phyloP scores from a whole-genome alignment of 2,329 filamentous ascomycete species.

The Microsporum ferrugineum region DNA sequence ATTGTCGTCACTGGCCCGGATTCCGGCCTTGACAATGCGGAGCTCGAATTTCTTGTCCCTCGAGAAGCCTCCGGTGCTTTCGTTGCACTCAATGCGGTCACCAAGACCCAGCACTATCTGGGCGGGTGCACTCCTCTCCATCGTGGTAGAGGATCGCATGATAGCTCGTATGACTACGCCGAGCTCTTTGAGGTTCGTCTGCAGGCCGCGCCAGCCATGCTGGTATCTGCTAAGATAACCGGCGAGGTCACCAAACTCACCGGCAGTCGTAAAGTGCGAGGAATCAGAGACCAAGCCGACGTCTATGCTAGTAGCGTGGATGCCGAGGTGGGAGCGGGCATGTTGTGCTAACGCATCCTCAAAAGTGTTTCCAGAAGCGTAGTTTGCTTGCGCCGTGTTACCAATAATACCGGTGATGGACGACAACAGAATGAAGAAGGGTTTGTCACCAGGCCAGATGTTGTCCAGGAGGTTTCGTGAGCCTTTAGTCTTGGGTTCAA shows the following conservation, averaged over 20 bases:
- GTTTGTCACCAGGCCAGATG: conserved; percentile 6
- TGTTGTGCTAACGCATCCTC: conserved; percentile 12
- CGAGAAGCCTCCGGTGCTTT: background rate
- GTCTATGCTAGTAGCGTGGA: background rate
- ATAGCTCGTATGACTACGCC: background rate
- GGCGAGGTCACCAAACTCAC: conserved; percentile 5
- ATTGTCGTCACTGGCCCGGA: background rate
- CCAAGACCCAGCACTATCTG: conserved; percentile 7
- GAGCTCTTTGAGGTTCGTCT: conserved; percentile 3
- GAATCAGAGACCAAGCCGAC: conserved; percentile 8
- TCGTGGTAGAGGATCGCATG: conserved; percentile 3
- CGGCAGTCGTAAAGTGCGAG: conserved; percentile 7
- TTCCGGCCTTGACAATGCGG: background rate
- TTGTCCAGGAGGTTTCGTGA: conserved; percentile 16
- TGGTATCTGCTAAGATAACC: conserved; percentile 6
- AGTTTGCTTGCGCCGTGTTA: conserved; percentile 6
- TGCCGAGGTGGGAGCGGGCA: conserved; percentile 8
- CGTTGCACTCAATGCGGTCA: background rate
- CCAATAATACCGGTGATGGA: conserved; percentile 9
- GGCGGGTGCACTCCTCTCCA: conserved; percentile 3
- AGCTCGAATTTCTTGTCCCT: conserved; percentile 6
- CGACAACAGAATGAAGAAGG: conserved; percentile 16
- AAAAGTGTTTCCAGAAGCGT: conserved; percentile 10
- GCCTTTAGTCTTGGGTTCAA: conserved; percentile 22
- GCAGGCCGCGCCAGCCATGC: conserved; percentile 3